These are phyloP conservation scores for Claviceps capensis DNA, from an alignment of 2,329 filamentous ascomycete genomes.

Conservation along the genomic window DNA sequence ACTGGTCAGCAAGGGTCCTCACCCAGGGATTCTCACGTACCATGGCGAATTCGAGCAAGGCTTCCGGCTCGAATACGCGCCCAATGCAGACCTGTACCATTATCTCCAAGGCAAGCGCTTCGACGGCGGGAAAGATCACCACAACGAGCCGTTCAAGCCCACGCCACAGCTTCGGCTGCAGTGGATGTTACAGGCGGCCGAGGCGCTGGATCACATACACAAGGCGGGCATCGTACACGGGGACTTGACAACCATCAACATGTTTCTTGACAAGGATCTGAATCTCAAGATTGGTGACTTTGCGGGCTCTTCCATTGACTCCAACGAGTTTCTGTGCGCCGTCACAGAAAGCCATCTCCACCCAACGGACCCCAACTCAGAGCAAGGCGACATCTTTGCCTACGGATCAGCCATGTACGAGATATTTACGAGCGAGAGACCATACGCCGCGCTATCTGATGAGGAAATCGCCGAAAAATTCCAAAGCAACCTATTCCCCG, in stretches of 20 bases:
- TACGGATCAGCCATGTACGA: conserved; percentile 2
- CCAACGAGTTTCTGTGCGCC: neutral
- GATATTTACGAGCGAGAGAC: conserved; percentile 1
- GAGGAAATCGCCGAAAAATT: neutral
- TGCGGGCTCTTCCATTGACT: conserved; percentile 5
- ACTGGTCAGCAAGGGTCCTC: neutral
- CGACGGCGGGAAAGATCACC: neutral
- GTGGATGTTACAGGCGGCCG: conserved; percentile 4
- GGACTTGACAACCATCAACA: conserved; percentile 3
- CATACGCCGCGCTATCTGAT: conserved; percentile 1
- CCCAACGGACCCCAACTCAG: conserved; percentile 1
- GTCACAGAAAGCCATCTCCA: conserved; percentile 3
- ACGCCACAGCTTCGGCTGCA: neutral
- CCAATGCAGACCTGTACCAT: conserved; percentile 2
- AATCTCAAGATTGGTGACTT: conserved; percentile 5
- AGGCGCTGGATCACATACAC: conserved; percentile 3
- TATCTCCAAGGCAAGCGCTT: conserved; percentile 1
- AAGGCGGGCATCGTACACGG: conserved; percentile 4
- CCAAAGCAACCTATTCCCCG: neutral
- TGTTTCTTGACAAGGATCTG: conserved; percentile 4
- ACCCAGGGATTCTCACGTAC: neutral
- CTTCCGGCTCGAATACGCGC: conserved; percentile 4
- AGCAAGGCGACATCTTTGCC: conserved; percentile 4
- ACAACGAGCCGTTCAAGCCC: neutral
- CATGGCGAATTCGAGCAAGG: conserved; percentile 1